These are phyloP conservation scores for Stevia rebaudiana DNA, from an alignment of 140 eudicot species.

Conservation along the genomic window DNA sequence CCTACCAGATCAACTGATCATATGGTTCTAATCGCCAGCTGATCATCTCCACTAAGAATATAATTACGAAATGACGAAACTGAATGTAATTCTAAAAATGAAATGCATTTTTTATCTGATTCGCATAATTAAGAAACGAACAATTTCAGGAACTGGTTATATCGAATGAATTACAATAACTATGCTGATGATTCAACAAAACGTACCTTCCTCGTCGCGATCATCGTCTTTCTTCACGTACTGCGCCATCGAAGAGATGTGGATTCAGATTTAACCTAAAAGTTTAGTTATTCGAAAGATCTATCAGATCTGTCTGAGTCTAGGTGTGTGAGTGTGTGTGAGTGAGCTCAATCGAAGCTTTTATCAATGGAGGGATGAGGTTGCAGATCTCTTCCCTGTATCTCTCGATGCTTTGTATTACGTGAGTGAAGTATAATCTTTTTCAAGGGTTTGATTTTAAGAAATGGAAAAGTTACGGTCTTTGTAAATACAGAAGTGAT, in stretches of 20 bases:
- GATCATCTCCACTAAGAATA: conserved; percentile 8
- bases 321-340: not conserved
- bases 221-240: conserved; percentile 81
- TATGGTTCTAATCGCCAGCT: not conserved
- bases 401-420: not conserved
- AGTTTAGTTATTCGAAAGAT: conserved; percentile 4
- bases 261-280: conserved; percentile 15
- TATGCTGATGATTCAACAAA: not conserved
- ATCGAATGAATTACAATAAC: conserved; percentile 1
- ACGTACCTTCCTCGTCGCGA: conserved; percentile 86
- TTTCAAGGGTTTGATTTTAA: too few relatives aligned
- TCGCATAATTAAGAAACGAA: not conserved
- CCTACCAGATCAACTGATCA: conserved; percentile 23
- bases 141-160: not conserved
- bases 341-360: not conserved
- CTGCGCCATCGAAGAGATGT: conserved; percentile 52
- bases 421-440: conserved; percentile 17
- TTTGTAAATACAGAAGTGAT: too few relatives aligned
- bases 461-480: too few relatives aligned
- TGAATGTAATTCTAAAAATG: not conserved
- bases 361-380: conserved; percentile 13
- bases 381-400: conserved; percentile 13
- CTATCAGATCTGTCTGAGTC: conserved; percentile 9
- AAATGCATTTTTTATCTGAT: conserved; percentile 6
- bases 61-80: not conserved